Conservation (phyloP, 2,329 filamentous ascomycete species). For the Chaetomium sp. region DNA sequence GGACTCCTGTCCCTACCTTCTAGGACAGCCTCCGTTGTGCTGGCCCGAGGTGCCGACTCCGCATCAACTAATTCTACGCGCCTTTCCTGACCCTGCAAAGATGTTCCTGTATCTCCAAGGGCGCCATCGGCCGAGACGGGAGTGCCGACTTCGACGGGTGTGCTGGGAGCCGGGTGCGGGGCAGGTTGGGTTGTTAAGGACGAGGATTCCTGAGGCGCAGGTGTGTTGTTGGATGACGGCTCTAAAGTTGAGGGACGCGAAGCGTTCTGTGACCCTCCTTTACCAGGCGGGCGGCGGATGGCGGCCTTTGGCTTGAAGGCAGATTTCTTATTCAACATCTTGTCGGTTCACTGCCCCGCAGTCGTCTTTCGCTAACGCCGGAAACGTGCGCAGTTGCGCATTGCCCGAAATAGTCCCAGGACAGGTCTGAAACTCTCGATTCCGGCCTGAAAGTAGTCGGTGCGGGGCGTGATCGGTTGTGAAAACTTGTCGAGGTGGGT, state of each 20-base stretch:
- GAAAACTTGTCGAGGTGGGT: background rate
- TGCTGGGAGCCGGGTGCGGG: constrained; percentile 6
- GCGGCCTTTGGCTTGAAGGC: constrained; percentile 26
- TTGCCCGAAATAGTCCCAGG: constrained; percentile 2
- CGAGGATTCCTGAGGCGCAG: constrained; percentile 13
- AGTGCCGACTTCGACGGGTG: constrained; percentile 1
- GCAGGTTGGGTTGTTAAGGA: constrained; percentile 14
- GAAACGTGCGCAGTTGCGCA: constrained; percentile 16
- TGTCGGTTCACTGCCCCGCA: constrained; percentile 29
- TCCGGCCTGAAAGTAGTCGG: background rate
- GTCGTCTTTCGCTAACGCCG: constrained; percentile 15
- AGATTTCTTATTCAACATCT: constrained; percentile 28
- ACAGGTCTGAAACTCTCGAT: background rate
- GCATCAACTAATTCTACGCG: background rate
- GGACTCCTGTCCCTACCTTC: background rate
- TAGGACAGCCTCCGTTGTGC: background rate
- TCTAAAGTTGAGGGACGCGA: constrained; percentile 16
- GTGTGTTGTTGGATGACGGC: constrained; percentile 10
- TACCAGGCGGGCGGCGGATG: constrained; percentile 21
- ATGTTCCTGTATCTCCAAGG: background rate
- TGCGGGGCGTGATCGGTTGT: background rate
- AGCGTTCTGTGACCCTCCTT: constrained; percentile 4
- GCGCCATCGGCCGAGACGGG: background rate
- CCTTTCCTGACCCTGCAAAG: background rate
- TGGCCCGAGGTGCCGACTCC: background rate